Evolutionary conservation across 176 grass and related monocot species (phyloP).

Genomic region (Avena eriantha): DNA sequence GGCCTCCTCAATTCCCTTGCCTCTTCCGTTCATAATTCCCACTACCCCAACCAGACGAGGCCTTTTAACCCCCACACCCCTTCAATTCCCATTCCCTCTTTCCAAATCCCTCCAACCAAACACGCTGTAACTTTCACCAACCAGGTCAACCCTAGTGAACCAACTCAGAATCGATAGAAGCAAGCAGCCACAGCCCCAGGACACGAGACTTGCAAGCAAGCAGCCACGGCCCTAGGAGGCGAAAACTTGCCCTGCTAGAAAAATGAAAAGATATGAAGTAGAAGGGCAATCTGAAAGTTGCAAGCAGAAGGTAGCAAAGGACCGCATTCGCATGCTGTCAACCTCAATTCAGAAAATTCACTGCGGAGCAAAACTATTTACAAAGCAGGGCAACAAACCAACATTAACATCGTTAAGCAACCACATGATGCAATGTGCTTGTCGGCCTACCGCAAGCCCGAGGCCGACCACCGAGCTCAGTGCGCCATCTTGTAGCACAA

Average conservation of each 20-base stretch:
- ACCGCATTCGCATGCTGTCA: not conserved
- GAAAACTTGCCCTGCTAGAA: no score
- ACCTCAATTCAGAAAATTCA: not conserved
- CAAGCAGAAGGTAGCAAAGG: not conserved
- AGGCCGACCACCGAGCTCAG: not conserved
- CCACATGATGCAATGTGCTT: not conserved
- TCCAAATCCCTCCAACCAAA: no score
- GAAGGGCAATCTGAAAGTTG: not conserved
- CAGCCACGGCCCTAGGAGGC: not conserved
- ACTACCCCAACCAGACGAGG: no score
- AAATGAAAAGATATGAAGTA: no score
- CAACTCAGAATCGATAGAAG: no score
- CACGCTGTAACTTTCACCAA: no score
- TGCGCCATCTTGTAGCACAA: slow-evolving; percentile 33
- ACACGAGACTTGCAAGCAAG: not conserved
- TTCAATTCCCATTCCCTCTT: no score
- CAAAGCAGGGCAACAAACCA: not conserved
- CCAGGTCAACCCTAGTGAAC: no score
- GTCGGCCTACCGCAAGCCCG: not conserved
- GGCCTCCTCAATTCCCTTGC: no score
- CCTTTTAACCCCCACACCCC: no score
- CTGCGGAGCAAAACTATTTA: not conserved
- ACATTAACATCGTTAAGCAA: not conserved
- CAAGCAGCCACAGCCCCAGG: no score
- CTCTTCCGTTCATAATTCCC: no score